Percentiles rank a stretch among this genome's conserved stretches.
These are phyloP conservation scores for Cercospora berteroae DNA, from an alignment of 2,329 filamentous ascomycete species.

Conservation along the genomic window DNA sequence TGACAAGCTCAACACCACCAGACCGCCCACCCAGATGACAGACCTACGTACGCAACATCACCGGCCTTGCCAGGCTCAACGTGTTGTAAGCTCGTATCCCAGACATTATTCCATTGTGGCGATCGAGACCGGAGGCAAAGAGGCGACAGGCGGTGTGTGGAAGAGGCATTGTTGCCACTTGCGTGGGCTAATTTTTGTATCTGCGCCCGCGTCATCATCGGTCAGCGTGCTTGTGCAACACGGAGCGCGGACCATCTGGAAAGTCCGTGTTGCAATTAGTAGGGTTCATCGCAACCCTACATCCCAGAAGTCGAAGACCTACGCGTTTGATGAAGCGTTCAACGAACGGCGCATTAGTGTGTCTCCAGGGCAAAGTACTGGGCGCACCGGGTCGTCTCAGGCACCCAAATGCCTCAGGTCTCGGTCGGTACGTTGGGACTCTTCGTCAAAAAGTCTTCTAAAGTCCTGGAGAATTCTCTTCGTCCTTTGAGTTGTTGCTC, in stretches of 20 bases:
- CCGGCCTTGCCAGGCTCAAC: not conserved
- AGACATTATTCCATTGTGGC: not conserved
- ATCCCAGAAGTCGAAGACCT: not conserved
- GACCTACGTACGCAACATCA: not conserved
- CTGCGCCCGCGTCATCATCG: not conserved
- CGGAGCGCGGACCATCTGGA: not conserved
- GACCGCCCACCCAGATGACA: not conserved
- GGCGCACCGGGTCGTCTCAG: not conserved
- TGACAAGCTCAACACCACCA: not conserved
- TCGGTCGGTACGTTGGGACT: rapidly evolving
- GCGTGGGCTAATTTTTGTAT: not conserved
- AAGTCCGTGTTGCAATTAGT: not conserved
- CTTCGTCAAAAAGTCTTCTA: not conserved
- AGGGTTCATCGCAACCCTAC: not conserved
- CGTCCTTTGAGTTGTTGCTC: not conserved
- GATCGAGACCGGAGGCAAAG: not conserved
- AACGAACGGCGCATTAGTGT: not conserved
- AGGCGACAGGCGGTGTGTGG: not conserved
- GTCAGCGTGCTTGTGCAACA: not conserved
- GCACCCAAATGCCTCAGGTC: too few species aligned
- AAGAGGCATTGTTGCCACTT: not conserved
- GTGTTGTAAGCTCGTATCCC: not conserved
- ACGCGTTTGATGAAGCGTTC: not conserved
- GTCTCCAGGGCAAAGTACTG: not conserved
- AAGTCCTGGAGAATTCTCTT: not conserved